A percentile compares a stretch with the other conserved stretches of the same genome.
Conservation (phyloP, 2,329 filamentous ascomycete genomes). For the Hypoxylon rubiginosum region DNA sequence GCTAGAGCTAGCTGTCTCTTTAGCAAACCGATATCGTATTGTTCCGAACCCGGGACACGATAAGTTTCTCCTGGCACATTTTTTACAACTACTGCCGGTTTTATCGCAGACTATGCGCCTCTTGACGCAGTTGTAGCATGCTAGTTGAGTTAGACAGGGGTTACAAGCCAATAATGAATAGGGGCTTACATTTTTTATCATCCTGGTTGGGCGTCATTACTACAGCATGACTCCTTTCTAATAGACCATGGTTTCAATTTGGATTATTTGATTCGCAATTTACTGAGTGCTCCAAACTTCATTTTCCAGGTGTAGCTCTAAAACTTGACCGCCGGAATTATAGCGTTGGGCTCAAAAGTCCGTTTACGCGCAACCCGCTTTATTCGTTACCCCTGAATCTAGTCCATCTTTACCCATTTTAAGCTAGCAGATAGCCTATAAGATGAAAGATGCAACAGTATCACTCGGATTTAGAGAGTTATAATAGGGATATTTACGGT, state of each 20-base stretch:
- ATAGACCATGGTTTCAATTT: too few species aligned
- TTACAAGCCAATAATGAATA: too few species aligned
- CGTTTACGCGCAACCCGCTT: conserved; percentile 3
- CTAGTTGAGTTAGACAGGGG: conserved; percentile 14
- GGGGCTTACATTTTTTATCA: too few species aligned
- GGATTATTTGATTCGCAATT: too few species aligned
- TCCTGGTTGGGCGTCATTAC: too few species aligned
- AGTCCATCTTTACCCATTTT: conserved; percentile 8
- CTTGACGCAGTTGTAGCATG: conserved; percentile 30
- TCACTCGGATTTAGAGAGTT: too few species aligned
- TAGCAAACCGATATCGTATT: conserved; percentile 26
- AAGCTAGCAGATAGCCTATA: too few species aligned
- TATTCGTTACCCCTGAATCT: neutral
- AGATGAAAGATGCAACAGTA: too few species aligned
- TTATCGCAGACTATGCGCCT: conserved; percentile 29
- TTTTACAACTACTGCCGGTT: conserved; percentile 20
- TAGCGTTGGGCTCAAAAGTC: too few species aligned
- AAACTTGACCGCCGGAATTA: conserved; percentile 13
- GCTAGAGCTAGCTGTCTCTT: conserved; percentile 21
- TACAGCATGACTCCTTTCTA: too few species aligned
- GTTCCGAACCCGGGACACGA: conserved; percentile 23
- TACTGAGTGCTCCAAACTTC: too few species aligned
- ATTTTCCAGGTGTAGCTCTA: neutral
- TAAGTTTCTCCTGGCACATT: conserved; percentile 29
- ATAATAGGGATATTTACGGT: too few species aligned